These are phyloP conservation scores for Phytopythium chamaehyphon DNA, from an alignment of 352 stramenopile species.

Conservation along the genomic window DNA sequence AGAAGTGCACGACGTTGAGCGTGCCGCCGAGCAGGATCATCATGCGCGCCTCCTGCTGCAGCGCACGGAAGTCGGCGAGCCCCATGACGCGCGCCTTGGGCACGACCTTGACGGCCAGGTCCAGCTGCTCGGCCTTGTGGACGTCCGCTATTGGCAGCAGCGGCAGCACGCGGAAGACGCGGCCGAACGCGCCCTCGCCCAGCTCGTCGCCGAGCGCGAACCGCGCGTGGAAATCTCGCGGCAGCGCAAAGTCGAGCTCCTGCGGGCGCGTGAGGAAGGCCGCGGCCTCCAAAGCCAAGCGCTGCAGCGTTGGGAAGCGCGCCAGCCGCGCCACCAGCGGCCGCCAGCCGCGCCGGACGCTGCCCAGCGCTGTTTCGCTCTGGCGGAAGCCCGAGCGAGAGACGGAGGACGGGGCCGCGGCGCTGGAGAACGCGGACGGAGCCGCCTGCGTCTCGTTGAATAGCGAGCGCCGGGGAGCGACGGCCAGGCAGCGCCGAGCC, in stretches of 20 bases:
- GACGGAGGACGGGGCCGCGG: not conserved
- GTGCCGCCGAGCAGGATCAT: constrained; percentile 75
- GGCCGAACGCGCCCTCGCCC: constrained; percentile 67
- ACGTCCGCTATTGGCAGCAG: constrained; percentile 8
- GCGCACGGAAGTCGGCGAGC: constrained; percentile 49
- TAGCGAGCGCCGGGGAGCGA: not conserved
- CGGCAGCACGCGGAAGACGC: constrained; percentile 51
- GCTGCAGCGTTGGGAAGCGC: constrained; percentile 40
- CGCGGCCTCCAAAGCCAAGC: constrained; percentile 44
- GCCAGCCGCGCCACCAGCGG: constrained; percentile 34
- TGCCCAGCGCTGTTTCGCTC: constrained; percentile 23
- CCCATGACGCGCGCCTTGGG: constrained; percentile 61
- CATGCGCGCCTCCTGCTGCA: constrained; percentile 71
- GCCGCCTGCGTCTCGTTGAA: not conserved
- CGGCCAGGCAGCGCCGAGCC: not conserved
- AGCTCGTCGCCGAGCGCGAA: constrained; percentile 54
- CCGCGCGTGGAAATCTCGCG: constrained; percentile 45
- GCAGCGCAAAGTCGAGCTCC: constrained; percentile 66
- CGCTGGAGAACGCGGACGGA: not conserved
- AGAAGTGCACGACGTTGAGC: constrained; percentile 82
- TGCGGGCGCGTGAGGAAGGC: constrained; percentile 54
- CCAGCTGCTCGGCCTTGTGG: constrained; percentile 18
- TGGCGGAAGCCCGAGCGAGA: not conserved
- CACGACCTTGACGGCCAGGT: constrained; percentile 77
- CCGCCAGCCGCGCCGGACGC: constrained; percentile 58